Evolutionary conservation across 305 asterid genomes (phyloP), one percentile per base, ranked within the genome.

Genomic region (Andrographis paniculata): DNA sequence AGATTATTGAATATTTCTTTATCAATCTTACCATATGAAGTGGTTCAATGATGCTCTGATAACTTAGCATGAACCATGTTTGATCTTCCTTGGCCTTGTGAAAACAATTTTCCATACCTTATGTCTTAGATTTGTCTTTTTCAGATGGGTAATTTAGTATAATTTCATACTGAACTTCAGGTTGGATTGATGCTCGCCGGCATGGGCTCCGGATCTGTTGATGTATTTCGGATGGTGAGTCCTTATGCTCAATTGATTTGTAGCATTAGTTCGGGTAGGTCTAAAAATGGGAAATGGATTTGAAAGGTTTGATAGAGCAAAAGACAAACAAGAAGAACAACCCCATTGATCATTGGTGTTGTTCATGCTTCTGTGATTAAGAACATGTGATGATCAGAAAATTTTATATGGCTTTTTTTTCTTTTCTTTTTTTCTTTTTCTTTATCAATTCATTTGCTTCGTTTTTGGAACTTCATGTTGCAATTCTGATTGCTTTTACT

Each of bases 171-270:
- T 68, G 65, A 53, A 9, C 56, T 51, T 56, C 71, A 91, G 99
- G 99, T 91, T 9, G 99, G 87, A 0, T 56, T 91, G 69, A 91
- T 91, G 96, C 85, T 91, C 31, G 70, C 99, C 4, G 99, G 99
- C 58, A 91, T 91, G 96, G 96, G 99, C 18, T 51, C 85, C 14
- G 93, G 68, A 53, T 64, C 87, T 14, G 52, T 69, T 37, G 96
- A 91, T 65, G 94, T 91, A 48, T 91, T 91, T 55, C 86, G 96
- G 64, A 77, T 70, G 89, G 99, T 91, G 72, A 53, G 66, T 10
- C 57, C 52, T 21, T 54, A 33, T 55, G 9, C 15, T n/a, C n/a
- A 14, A 7, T 11, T 0, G 57, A 41, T 22, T 22, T 42, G 37
- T 5, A 36, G 37, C 13, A 30, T 9, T 21, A 33, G 14, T 7